Conservation (phyloP, 2,329 filamentous ascomycete genomes). For the Fusarium zealandicum region DNA sequence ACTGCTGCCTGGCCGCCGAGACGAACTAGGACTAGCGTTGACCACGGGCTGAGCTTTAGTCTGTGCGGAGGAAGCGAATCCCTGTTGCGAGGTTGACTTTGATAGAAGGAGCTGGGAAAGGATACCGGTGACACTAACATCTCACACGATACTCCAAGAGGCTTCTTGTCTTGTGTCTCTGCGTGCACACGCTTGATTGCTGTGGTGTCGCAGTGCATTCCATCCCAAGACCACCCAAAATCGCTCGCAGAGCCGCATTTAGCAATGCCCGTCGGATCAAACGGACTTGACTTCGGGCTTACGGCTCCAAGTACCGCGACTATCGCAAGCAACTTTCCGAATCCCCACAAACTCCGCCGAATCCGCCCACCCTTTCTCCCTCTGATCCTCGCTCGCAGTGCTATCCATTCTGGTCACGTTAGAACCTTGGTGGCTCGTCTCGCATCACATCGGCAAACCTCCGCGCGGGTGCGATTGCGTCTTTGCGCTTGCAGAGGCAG, state of each 20-base stretch:
- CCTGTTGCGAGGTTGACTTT: slow-evolving; percentile 23
- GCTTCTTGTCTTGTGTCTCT: neutral
- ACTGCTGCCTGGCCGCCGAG: slow-evolving; percentile 45
- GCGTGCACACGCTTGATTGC: neutral
- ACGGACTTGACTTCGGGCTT: slow-evolving; percentile 17
- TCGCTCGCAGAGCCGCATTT: slow-evolving; percentile 28
- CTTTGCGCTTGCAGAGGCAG: slow-evolving; percentile 29
- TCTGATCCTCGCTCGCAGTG: slow-evolving; percentile 20
- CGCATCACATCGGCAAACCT: slow-evolving; percentile 31
- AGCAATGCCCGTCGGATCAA: slow-evolving; percentile 11
- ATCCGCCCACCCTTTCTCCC: slow-evolving; percentile 15
- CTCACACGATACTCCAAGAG: neutral
- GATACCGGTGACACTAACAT: slow-evolving; percentile 29
- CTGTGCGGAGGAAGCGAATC: slow-evolving; percentile 35
- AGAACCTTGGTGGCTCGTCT: slow-evolving; percentile 24
- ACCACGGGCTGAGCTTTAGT: slow-evolving; percentile 41
- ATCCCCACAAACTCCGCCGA: slow-evolving; percentile 31
- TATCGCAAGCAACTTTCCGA: slow-evolving; percentile 25
- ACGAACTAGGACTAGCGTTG: slow-evolving; percentile 33
- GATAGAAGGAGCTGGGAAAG: slow-evolving; percentile 10
- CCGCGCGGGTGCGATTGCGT: slow-evolving; percentile 11
- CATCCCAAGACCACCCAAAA: slow-evolving; percentile 7
- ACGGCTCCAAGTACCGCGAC: slow-evolving; percentile 29
- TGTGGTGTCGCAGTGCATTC: neutral
- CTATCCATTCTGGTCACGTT: slow-evolving; percentile 21